A percentile compares a stretch with the other conserved stretches of the same genome.
Evolutionary conservation across 805 yeast species (phyloP).

Genomic region (Yamadazyma laniorum): DNA sequence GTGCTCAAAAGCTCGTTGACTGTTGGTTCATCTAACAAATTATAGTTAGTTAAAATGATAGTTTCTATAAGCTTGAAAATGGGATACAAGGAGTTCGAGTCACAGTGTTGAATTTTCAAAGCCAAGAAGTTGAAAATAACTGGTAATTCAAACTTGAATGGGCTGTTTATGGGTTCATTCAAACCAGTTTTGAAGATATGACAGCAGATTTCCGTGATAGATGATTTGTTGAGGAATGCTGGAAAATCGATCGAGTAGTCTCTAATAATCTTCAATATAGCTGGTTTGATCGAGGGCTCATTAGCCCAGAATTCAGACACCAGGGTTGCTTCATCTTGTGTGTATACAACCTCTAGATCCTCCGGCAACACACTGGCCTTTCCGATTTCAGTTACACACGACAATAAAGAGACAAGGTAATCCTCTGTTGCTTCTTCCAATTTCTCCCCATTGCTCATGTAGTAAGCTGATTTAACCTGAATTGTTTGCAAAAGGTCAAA

Average conservation of each 20-base stretch:
- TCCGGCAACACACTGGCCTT: conserved; percentile 66
- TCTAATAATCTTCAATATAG: conserved; percentile 40
- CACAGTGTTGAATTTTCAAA: conserved; percentile 28
- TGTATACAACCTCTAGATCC: conserved; percentile 39
- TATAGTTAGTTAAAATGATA: conserved; percentile 37
- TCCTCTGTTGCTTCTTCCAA: conserved; percentile 29
- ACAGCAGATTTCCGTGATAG: conserved; percentile 62
- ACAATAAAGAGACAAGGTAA: conserved; percentile 54
- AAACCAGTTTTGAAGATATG: conserved; percentile 63
- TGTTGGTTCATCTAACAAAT: conserved; percentile 25
- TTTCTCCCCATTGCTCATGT: conserved; percentile 5
- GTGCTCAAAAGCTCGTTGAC: conserved; percentile 36
- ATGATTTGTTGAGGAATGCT: conserved; percentile 40
- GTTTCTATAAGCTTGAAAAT: conserved; percentile 47
- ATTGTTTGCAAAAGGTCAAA: conserved; percentile 21
- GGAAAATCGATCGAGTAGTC: conserved; percentile 41
- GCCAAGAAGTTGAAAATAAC: conserved; percentile 40
- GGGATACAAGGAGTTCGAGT: conserved; percentile 38
- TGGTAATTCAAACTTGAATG: conserved; percentile 53
- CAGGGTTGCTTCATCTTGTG: conserved; percentile 28
- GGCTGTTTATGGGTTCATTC: conserved; percentile 60
- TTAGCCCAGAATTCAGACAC: conserved; percentile 42
- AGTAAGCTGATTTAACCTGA: conserved; percentile 2
- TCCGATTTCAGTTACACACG: conserved; percentile 68
- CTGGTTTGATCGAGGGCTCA: conserved; percentile 48